Base-by-base conservation (phyloP, 192 early-diverging fungal species). In the Backusella psychrophila region DNA sequence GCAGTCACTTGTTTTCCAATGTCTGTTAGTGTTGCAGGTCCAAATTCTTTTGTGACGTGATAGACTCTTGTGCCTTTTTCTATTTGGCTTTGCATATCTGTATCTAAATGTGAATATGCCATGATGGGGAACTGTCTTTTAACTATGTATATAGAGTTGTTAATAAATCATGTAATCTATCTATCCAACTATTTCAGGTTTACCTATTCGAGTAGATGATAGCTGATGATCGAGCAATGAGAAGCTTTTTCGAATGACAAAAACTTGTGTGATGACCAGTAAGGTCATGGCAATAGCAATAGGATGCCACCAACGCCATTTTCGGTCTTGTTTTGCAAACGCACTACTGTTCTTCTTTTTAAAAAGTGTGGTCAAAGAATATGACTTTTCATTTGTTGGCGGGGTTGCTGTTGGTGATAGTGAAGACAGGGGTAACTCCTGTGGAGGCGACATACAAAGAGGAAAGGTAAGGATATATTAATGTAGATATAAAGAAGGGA, bases 21-120 rank as follows among this genome's bases (percentile, higher is more conserved):
- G 11, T 81, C 84, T 52, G 83, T 83, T 78, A 84, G 82, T 6
- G 85, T 74, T 9, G 88, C 87, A 1, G 76, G 74, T 17, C 87
- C 87, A 79, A 88, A 89, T 67, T 89, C 88, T 69, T 88, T 86
- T 29, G 87, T 88, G 63, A 89, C 77, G 66, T 89, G 88, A 35
- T 87, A 89, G 17, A 89, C 83, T 44, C 78, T 80, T 31, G 84
- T 84, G 46, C 73, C 81, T 74, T 82, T 80, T 21, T 78, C 76
- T 63, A 84, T 77, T 4, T 49, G 59, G 26, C 71, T 59, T 49
- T 63, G 56, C 6, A 79, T 65, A 19, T 79, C 35, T 19, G 82
- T 74, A 65, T 85, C 80, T 23, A 89, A 71, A 49, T 82, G 82
- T 34, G 80, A 75, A 56, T 89, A 89, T 17, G 83, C 71, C 23